Evolutionary conservation across 257 asterid genomes (phyloP), one percentile per base, ranked within the genome.

Genomic region (Perilla frutescens): DNA sequence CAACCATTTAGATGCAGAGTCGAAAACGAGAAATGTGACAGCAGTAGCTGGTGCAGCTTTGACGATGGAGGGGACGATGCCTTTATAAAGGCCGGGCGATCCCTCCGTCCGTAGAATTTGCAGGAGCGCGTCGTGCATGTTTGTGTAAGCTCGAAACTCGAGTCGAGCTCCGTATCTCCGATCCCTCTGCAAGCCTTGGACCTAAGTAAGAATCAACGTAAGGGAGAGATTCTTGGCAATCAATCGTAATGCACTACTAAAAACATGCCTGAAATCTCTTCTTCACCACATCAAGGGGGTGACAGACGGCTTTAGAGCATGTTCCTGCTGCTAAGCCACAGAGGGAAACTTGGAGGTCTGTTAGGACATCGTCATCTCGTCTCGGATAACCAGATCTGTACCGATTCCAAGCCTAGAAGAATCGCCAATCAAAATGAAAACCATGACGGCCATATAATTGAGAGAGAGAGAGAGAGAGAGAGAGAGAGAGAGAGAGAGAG

Each of bases 31-130:
- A 76, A 93, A 93, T 40, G 98, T 93, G 44, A 93, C 94, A 66
- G 98, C 98, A 70, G 92, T 91, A 39, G 96, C 96, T 6, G 96
- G 98, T 54, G 98, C 98, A 71, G 97, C 96, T 83, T 91, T 91
- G 77, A 88, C 62, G 12, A 91, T 79, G 0, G 98, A 93, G 2
- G 98, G 98, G 57, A 84, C 90, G 4, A 93, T 91, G 78, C 98
- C 98, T 80, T 93, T 93, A 29, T 93, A 93, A 34, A 93, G 96
- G 8, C 98, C 96, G 0, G 85, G 84, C 86, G 80, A 81, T 49
- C 98, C 96, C 77, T 93, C 98, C 1, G 73, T 47, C 1, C 61
- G 81, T 39, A 80, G 32, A 45, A 91, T 93, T 66, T 71, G 84
- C 26, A 72, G 64, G 8, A 93, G 79, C 48, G 85, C 96, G 50